Percentiles rank a stretch among this genome's conserved stretches.
Evolutionary conservation across 192 early-diverging fungal genomes (phyloP).

Genomic region (Lobosporangium transversale): DNA sequence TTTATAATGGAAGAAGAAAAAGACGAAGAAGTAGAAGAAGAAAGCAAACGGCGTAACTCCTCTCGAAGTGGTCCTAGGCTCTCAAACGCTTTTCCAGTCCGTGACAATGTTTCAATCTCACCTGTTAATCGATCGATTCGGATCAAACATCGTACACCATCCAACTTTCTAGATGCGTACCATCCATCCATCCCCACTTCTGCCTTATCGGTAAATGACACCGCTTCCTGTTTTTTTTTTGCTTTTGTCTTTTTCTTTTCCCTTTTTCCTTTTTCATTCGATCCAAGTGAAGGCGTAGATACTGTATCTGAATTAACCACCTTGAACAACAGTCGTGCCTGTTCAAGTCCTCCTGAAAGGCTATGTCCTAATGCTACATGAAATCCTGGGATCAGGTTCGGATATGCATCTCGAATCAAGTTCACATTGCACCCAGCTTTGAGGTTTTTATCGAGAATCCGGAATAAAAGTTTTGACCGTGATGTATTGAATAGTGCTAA

Average conservation of each 20-base stretch:
- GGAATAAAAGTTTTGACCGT: conserved; percentile 35
- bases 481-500: conserved; percentile 1
- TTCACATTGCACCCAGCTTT: conserved; percentile 33
- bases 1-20: no score
- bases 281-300: background rate
- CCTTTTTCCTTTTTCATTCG: background rate
- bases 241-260: background rate
- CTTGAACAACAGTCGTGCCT: conserved; percentile 13
- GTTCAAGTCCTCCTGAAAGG: conserved; percentile 1
- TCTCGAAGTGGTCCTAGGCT: conserved; percentile 30
- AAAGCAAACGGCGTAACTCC: conserved; percentile 7
- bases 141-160: conserved; percentile 61
- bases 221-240: background rate
- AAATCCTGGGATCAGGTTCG: conserved; percentile 19
- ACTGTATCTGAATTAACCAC: background rate
- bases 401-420: conserved; percentile 20
- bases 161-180: conserved; percentile 62
- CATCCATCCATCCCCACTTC: conserved; percentile 13
- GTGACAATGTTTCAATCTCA: conserved; percentile 47
- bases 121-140: conserved; percentile 27
- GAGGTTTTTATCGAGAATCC: conserved; percentile 50
- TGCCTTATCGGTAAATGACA: no score
- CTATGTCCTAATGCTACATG: conserved; percentile 33
- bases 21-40: background rate
- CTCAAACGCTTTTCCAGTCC: conserved; percentile 51